Evolutionary conservation across 768 basidiomycete species (phyloP), one percentile per base, ranked within the genome.

Genomic region (Multifurca ochricompacta): DNA sequence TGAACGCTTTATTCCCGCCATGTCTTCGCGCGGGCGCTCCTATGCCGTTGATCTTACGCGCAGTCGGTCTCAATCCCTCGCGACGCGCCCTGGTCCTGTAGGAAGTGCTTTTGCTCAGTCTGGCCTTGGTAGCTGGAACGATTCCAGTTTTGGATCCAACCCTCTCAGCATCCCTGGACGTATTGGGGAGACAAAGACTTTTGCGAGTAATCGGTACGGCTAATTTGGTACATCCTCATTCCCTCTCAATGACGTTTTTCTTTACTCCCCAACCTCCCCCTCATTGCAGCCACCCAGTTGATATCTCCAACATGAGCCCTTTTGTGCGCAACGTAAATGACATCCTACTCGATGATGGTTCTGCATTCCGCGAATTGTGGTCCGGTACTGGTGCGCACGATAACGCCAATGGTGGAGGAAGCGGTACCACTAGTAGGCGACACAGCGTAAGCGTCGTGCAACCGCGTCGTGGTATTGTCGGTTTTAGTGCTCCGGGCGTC

Each of bases 371-470:
- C 31, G 85, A 88, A 59, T 73, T 89, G 4, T 90, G 87, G 87
- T 75, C 82, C 0, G 80, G 83, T n/a, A 78, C 78, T 74, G 72
- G 81, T 54, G 79, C 77, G 0, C 81, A 77, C 4, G 74, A 77
- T 32, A 82, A 83, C 56, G 81, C 85, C 66, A 79, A 77, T 44
- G 81, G 79, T 6, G 74, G 75, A 6, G 83, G 82, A 0, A 91
- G 88, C 61, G 90, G 88, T 2, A 85, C 87, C 4, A 89, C 90
- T 6, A 90, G 87, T 60, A 72, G 90, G 34, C 73, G 90, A 18
- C 89, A 91, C 59, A 89, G 86, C 54, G 88, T 91, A 61, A 86
- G 83, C 57, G 80, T 90, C 62, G 86, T 90, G 11, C 89, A 87
- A 65, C 85, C 87, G 0, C 74, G 84, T 4, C 70, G 84, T 35